Base-by-base conservation (phyloP, 75 land plant species). In the Adiantum capillusveneris region DNA sequence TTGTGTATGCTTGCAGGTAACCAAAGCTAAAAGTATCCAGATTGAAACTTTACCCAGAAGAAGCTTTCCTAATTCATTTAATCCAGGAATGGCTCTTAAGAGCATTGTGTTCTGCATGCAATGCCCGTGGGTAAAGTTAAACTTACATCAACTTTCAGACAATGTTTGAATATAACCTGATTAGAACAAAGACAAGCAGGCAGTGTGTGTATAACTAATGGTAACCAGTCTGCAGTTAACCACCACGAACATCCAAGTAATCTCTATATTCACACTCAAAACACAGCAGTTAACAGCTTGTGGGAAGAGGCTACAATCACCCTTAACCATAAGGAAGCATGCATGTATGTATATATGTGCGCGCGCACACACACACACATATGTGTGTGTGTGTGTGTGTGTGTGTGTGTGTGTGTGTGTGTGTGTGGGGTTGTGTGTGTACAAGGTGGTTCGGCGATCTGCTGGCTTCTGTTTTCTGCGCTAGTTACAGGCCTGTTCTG, bases 81-180 rank as follows among this genome's bases (percentile, higher is more conserved):
- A 60, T 12, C 94, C 94, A n/a, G 94, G 94, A 60, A 88, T 80
- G 9, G 81, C 77, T 60, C 86, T 76, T 61, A 89, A 59, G 36
- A 89, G 63, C 66, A 84, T 49, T 6, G 94, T 89, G 43, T 89
- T 89, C 94, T 89, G 64, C 45, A 79, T 19, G 58, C 48, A 62
- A 39, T 69, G 60, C 58, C 59, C 42, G 7, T 39, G 42, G 42
- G 7, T 39, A 59, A n/a, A n/a, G n/a, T n/a, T n/a, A n/a, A n/a
- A n/a, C n/a, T n/a, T n/a, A n/a, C n/a, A n/a, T n/a, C n/a, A n/a
- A n/a, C n/a, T n/a, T n/a, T n/a, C n/a, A n/a, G n/a, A n/a, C n/a
- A n/a, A n/a, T n/a, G n/a, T n/a, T n/a, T n/a, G n/a, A n/a, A n/a
- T n/a, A n/a, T n/a, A n/a, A n/a, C n/a, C n/a, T n/a, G n/a, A n/a